phyloP scores from a whole-genome alignment of 2,329 filamentous ascomycete genomes.

The Phialophora macrospora region DNA sequence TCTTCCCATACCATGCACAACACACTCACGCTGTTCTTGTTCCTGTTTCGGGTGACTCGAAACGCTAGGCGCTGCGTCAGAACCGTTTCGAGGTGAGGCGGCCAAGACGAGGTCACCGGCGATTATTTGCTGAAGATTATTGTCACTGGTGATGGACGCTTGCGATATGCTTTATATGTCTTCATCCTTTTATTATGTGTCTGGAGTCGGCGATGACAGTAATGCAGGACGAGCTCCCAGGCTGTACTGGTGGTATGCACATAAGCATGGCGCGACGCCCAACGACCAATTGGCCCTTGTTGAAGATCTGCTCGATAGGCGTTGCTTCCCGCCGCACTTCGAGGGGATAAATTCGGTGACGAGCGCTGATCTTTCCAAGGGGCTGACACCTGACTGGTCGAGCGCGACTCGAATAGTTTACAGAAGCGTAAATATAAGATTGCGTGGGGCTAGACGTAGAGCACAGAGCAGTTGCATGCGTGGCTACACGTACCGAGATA shows the following conservation, averaged over 20 bases:
- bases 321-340: not conserved
- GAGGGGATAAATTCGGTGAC: not conserved
- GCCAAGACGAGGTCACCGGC: not conserved
- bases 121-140: not conserved
- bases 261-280: not conserved
- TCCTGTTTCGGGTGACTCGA: not conserved
- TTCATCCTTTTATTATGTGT: not conserved
- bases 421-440: constrained; percentile 13
- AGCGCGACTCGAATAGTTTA: not conserved
- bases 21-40: not conserved
- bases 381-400: not conserved
- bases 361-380: not conserved
- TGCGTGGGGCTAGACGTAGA: constrained; percentile 9
- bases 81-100: not conserved
- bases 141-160: not conserved
- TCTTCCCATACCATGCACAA: not conserved
- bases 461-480: not conserved
- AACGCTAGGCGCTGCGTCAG: constrained; percentile 6
- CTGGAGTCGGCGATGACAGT: not conserved
- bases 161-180: not conserved
- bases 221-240: not conserved
- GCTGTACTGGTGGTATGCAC: not conserved
- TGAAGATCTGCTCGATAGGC: constrained; percentile 8
- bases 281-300: not conserved
- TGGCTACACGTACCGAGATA: not conserved